A percentile compares a stretch with the other conserved stretches of the same genome.
Conservation (phyloP, 2,329 filamentous ascomycete species). For the Aphanoascus verrucosus region DNA sequence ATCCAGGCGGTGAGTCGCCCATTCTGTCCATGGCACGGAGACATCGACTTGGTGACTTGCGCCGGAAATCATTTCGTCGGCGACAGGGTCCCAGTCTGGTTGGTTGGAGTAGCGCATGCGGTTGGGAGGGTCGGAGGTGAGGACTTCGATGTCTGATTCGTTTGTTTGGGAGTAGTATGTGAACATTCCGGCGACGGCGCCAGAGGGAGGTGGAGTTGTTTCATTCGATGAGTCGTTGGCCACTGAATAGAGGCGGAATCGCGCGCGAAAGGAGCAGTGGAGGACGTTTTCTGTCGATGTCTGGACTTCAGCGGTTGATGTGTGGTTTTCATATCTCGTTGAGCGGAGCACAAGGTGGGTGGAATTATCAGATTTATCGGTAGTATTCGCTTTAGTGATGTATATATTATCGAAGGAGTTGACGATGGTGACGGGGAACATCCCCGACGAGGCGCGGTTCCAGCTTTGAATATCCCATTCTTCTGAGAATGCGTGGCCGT, state of each 20-base stretch:
- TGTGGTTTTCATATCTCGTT: slow-evolving; percentile 33
- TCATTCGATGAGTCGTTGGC: neutral
- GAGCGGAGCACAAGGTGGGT: slow-evolving; percentile 42
- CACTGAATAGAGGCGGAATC: slow-evolving; percentile 31
- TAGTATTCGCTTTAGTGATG: slow-evolving; percentile 26
- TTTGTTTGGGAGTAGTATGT: slow-evolving; percentile 39
- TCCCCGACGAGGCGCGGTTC: slow-evolving; percentile 31
- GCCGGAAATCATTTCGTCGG: slow-evolving; percentile 26
- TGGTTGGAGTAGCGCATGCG: slow-evolving; percentile 37
- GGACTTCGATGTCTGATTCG: slow-evolving; percentile 46
- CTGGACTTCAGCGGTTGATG: slow-evolving; percentile 42
- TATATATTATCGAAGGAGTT: slow-evolving; percentile 41
- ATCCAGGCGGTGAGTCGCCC: slow-evolving; percentile 34
- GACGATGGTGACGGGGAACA: slow-evolving; percentile 34
- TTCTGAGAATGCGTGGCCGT: slow-evolving; percentile 13
- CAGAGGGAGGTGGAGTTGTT: slow-evolving; percentile 27
- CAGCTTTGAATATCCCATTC: slow-evolving; percentile 39
- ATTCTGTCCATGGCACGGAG: slow-evolving; percentile 30
- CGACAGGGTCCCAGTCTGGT: slow-evolving; percentile 31
- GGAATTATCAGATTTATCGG: slow-evolving; percentile 16
- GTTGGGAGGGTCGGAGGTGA: slow-evolving; percentile 38
- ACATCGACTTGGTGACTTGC: slow-evolving; percentile 25
- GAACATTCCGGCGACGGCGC: slow-evolving; percentile 44
- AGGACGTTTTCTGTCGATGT: slow-evolving; percentile 36
- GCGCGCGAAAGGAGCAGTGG: slow-evolving; percentile 40